phyloP scores from a whole-genome alignment of 768 basidiomycete species.

The Amanita brunnescens region DNA sequence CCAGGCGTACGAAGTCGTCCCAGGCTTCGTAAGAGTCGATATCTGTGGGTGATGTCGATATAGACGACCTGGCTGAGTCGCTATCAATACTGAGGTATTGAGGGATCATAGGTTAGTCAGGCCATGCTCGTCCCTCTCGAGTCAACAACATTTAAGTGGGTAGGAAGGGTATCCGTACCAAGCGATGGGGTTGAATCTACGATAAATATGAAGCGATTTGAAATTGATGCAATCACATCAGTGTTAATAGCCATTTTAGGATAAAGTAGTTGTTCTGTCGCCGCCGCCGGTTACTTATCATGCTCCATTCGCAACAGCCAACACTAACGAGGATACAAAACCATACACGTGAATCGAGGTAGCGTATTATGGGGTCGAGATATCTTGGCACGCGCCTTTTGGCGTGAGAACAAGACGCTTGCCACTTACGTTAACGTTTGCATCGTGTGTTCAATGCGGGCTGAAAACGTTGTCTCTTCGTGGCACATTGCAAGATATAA shows the following conservation, averaged over 20 bases:
- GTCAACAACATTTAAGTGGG: not conserved
- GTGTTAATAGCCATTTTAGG: not conserved
- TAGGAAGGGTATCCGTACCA: not conserved
- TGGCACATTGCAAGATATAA: not conserved
- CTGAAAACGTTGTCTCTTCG: constrained; percentile 3
- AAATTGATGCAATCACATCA: constrained; percentile 23
- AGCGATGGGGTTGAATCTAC: not conserved
- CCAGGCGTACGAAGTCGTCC: not conserved
- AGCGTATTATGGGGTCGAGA: no score
- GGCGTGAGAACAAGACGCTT: not conserved
- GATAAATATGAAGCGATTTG: constrained; percentile 82
- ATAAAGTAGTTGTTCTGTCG: no score
- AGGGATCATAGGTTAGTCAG: not conserved
- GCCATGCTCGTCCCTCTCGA: not conserved
- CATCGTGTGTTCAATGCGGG: constrained; percentile 6
- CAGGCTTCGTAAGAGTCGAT: not conserved
- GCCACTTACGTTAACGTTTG: no score
- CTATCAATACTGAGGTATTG: not conserved
- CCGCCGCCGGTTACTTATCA: no score
- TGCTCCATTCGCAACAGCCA: no score
- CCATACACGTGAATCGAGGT: no score
- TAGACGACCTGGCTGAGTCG: not conserved
- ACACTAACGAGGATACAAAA: no score
- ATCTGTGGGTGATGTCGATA: not conserved
- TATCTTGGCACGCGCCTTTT: no score